Percentiles rank a stretch among this genome's conserved stretches.
phyloP scores from a whole-genome alignment of 257 asterid species.

The Solanum virginianum region DNA sequence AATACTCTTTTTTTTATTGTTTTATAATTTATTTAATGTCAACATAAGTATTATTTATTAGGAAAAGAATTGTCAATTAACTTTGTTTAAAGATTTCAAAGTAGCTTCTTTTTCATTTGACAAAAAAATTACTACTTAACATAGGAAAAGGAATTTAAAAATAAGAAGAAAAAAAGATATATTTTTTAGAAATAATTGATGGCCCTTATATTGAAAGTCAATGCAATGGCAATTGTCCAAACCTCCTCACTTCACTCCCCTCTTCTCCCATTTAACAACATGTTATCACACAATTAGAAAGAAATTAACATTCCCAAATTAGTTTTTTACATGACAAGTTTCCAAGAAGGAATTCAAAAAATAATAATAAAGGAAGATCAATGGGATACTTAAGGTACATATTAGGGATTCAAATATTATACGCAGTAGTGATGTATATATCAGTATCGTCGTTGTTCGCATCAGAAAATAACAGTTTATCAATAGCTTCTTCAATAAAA shows the following conservation, averaged over 20 bases:
- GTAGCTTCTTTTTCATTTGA: background rate
- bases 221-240: background rate
- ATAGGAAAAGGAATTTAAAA: background rate
- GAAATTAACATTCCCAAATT: background rate
- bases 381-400: background rate
- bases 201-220: background rate
- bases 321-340: background rate
- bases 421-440: background rate
- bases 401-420: background rate
- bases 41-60: background rate
- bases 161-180: background rate
- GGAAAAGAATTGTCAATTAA: background rate
- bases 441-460: background rate
- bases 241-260: background rate
- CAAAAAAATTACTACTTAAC: background rate
- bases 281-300: background rate
- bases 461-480: background rate
- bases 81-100: background rate
- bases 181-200: background rate
- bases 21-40: background rate
- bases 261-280: background rate
- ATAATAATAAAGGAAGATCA: background rate
- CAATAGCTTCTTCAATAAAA: background rate
- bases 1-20: background rate
- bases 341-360: background rate